Percentiles rank a stretch among this genome's conserved stretches.
Evolutionary conservation across 306 rosid species (phyloP).

Genomic region (Ormosia emarginata): DNA sequence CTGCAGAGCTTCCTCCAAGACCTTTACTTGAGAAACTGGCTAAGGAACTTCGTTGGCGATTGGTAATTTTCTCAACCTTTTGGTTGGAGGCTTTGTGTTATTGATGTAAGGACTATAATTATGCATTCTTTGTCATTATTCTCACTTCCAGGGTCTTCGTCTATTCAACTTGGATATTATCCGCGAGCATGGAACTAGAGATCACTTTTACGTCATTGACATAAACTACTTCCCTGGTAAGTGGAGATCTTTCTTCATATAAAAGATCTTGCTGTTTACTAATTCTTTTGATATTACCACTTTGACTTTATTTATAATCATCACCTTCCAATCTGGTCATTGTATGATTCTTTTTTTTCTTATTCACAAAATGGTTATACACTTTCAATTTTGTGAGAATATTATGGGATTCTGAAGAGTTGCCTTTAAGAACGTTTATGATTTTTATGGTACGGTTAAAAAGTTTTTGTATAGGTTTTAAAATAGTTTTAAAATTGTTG

Average conservation of each 20-base stretch:
- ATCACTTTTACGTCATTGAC: conserved; percentile 82
- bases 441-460: background rate
- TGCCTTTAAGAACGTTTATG: background rate
- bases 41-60: conserved; percentile 68
- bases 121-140: background rate
- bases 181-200: conserved; percentile 69
- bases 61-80: conserved; percentile 46
- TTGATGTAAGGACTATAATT: background rate
- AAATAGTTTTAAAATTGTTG: conserved; percentile 13
- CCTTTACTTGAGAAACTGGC: conserved; percentile 88
- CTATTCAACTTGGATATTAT: conserved; percentile 86
- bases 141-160: conserved; percentile 62
- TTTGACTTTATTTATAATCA: background rate
- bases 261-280: background rate
- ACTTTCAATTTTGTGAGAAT: background rate
- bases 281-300: background rate
- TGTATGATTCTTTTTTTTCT: background rate
- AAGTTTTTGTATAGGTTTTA: background rate
- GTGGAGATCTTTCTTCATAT: conserved; percentile 8
- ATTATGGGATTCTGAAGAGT: background rate
- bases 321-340: background rate
- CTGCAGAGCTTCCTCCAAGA: conserved; percentile 90
- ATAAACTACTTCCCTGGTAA: conserved; percentile 92
- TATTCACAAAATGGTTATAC: background rate
- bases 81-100: background rate